Percentiles rank a stretch among this genome's conserved stretches.
Evolutionary conservation across 148 eudicot genomes (phyloP).

Genomic region (Rhododendron williamsianum): DNA sequence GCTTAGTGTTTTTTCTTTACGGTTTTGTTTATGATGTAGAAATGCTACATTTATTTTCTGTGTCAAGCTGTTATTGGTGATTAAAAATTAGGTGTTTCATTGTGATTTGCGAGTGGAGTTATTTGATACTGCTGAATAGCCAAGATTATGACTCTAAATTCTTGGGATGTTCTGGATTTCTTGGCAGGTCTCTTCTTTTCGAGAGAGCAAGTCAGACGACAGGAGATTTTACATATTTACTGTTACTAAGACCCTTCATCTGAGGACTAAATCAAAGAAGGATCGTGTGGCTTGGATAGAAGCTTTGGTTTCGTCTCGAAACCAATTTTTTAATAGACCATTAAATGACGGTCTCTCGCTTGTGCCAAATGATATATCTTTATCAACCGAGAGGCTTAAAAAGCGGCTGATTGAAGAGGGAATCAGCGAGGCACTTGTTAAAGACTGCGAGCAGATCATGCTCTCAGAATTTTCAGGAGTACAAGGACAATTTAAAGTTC

Average conservation of each 20-base stretch:
- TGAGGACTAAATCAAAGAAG: conserved; percentile 54
- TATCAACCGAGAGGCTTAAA: conserved; percentile 73
- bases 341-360: conserved; percentile 37
- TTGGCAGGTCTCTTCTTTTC: conserved; percentile 77
- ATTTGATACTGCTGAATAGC: neutral
- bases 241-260: conserved; percentile 89
- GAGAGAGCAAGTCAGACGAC: conserved; percentile 86
- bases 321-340: conserved; percentile 46
- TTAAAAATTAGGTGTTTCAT: neutral
- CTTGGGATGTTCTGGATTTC: conserved; percentile 2
- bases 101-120: neutral
- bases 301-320: conserved; percentile 61
- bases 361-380: conserved; percentile 47
- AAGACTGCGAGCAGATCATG: conserved; percentile 93
- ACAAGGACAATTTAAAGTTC: conserved; percentile 58
- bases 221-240: conserved; percentile 83
- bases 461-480: conserved; percentile 66
- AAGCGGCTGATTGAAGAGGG: conserved; percentile 77
- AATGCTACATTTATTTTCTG: neutral
- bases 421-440: conserved; percentile 58
- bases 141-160: conserved; percentile 2
- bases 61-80: neutral
- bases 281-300: conserved; percentile 75
- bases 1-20: neutral
- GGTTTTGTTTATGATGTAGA: neutral